A percentile compares a stretch with the other conserved stretches of the same genome.
phyloP scores from a whole-genome alignment of 2,329 filamentous ascomycete species.

The Hymenotorrendiella dingleyae region DNA sequence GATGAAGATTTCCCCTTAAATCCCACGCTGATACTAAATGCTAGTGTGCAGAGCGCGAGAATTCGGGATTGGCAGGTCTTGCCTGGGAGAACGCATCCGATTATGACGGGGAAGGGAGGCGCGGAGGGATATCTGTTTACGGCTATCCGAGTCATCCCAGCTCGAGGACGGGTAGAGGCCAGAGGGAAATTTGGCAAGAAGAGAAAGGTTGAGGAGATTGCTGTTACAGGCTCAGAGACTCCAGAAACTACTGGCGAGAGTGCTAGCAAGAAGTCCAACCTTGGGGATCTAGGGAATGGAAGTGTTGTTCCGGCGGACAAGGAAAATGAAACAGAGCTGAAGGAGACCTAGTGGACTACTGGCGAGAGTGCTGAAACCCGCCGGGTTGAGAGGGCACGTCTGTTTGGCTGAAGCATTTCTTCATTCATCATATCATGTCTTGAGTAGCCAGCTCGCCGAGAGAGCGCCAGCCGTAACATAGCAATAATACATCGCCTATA shows the following conservation, averaged over 20 bases:
- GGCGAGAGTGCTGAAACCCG: too few species aligned
- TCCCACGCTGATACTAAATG: conserved; percentile 74
- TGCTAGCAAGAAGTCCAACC: too few species aligned
- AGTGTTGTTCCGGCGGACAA: too few species aligned
- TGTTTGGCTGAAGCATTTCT: background rate
- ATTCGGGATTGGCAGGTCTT: conserved; percentile 84
- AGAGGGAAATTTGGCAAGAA: conserved; percentile 59
- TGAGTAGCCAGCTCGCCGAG: too few species aligned
- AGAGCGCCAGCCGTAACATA: too few species aligned
- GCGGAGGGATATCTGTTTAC: conserved; percentile 89
- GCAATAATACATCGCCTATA: too few species aligned
- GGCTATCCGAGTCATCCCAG: conserved; percentile 72
- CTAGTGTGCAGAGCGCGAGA: conserved; percentile 73
- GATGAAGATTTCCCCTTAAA: conserved; percentile 79
- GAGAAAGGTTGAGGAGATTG: conserved; percentile 12
- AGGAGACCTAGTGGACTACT: too few species aligned
- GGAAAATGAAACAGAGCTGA: too few species aligned
- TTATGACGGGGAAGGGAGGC: conserved; percentile 86
- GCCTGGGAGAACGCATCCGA: conserved; percentile 83
- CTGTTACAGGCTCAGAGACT: background rate
- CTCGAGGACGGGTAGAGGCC: conserved; percentile 73
- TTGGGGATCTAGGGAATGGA: too few species aligned
- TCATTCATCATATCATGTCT: conserved; percentile 1
- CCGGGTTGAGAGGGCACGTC: too few species aligned
- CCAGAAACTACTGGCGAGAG: too few species aligned